These are phyloP conservation scores for Circinella umbellata DNA, from an alignment of 371 early-diverging fungal genomes.

Conservation along the genomic window DNA sequence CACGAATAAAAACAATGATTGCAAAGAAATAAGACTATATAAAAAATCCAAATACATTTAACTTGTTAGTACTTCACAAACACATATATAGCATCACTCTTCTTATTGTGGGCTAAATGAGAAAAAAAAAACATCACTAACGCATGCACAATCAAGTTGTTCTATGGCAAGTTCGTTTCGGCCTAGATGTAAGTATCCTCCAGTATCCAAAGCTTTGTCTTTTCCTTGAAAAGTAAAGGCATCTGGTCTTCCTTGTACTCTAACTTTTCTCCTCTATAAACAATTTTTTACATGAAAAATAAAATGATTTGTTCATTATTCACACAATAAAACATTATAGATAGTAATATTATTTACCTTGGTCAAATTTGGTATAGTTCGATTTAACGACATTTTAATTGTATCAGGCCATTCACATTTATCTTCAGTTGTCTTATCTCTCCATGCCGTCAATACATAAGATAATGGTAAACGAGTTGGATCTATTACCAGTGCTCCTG, in stretches of 20 bases:
- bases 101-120: too few relatives aligned
- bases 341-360: constrained; percentile 22
- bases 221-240: constrained; percentile 30
- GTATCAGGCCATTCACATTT: constrained; percentile 48
- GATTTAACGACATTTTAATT: constrained; percentile 26
- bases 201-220: constrained; percentile 40
- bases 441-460: constrained; percentile 31
- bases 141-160: constrained; percentile 41
- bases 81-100: too few relatives aligned
- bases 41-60: neutral
- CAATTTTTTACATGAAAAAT: neutral
- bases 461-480: constrained; percentile 24
- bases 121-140: constrained; percentile 20
- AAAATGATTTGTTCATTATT: neutral
- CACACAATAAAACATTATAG: neutral
- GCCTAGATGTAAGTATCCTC: constrained; percentile 20
- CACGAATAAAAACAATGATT: constrained; percentile 24
- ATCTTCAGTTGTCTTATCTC: constrained; percentile 11
- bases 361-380: constrained; percentile 13
- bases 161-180: constrained; percentile 26
- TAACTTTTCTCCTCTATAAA: constrained; percentile 12
- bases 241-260: constrained; percentile 16
- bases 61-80: neutral
- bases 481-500: neutral
- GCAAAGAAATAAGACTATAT: constrained; percentile 33